Evolutionary conservation across 139 green algal genomes (phyloP).

Genomic region (Chloropicon primus): DNA sequence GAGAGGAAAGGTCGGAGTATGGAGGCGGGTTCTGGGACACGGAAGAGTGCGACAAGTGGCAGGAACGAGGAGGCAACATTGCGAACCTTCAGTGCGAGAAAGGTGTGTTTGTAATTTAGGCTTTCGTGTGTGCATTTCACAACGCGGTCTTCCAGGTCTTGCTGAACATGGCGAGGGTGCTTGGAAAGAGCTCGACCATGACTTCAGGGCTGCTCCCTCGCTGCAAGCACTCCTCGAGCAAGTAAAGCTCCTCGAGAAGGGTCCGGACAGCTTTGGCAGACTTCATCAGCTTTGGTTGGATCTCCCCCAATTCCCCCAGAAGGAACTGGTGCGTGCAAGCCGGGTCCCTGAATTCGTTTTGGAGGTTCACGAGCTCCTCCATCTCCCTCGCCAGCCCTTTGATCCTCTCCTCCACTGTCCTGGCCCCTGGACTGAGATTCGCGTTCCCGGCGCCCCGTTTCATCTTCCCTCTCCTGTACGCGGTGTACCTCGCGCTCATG

Average conservation of each 20-base stretch:
- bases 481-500: not conserved
- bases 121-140: no score
- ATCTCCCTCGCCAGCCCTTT: not conserved
- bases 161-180: not conserved
- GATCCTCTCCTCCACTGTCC: not conserved
- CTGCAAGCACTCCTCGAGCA: not conserved
- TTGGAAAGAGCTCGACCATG: not conserved
- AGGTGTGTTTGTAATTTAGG: no score
- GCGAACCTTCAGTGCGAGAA: not conserved
- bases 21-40: not conserved
- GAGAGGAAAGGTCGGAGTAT: no score
- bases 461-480: not conserved
- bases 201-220: not conserved
- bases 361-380: not conserved
- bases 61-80: not conserved
- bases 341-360: not conserved
- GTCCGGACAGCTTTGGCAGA: not conserved
- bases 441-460: not conserved
- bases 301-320: not conserved
- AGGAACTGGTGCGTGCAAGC: not conserved
- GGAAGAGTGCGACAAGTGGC: not conserved
- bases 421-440: no score
- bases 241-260: not conserved
- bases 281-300: not conserved
- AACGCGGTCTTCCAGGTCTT: not conserved